Base-by-base conservation (phyloP, 768 basidiomycete species). In the Zangia roseola region DNA sequence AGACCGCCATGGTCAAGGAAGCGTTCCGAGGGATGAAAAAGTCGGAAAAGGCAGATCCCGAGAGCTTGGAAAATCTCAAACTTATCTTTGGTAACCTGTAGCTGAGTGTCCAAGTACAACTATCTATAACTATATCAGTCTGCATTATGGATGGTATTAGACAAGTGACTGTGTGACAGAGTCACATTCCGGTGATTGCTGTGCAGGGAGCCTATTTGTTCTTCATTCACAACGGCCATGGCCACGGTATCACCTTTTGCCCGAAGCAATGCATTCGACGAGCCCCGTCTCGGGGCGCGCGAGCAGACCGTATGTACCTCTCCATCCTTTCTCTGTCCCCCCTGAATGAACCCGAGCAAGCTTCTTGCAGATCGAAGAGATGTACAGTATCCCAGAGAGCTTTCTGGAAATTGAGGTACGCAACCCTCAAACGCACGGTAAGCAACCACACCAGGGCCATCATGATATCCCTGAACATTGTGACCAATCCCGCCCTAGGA, bases 381-480 rank as follows among this genome's bases (percentile, higher is more conserved):
- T 97, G 93, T 99, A 98, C 65, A 90, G 88, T 57, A 86, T 95
- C 6, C 95, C 95, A 30, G 94, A 97, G 71, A 93, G 90, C 62
- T 97, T 95, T 68, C 75, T 98, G 40, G 95, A 98, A 74, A 97
- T 99, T 57, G 95, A 99, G 69, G 92, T 98, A 7, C 78, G 90
- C 59, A 97, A 95, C 66, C 94, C 95, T 7, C 92, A 95, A 71
- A 99, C 95, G 0, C 95, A 97, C 59, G 95, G 94, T 92, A 49
- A 47, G 50, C 19, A 7, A 20, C 14, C 14, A 6, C 24, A 30
- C 6, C 9, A 14, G 5, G 0, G 17, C 35, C 4, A 6, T n/a
- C n/a, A n/a, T n/a, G n/a, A n/a, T 13, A 24, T 24, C 3, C 9
- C 1, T 21, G 10, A 10, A 37, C 23, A 24, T 23, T 4, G 12